Conservation (phyloP, 306 rosid genomes). For the Pterocarpus macrocarpus region DNA sequence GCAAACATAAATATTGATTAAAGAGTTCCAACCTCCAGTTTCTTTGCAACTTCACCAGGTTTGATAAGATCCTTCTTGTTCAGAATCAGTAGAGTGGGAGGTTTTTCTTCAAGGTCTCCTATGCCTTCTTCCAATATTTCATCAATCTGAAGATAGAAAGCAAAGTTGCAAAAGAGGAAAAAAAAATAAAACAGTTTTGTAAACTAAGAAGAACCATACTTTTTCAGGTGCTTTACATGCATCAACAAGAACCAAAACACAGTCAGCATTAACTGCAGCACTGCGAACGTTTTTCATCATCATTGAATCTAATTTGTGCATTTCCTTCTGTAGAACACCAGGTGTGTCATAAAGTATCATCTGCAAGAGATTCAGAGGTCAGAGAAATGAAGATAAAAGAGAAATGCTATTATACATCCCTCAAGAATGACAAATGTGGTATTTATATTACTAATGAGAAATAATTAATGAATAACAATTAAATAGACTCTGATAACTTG, state of each 20-base stretch:
- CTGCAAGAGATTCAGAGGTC: slow-evolving; percentile 59
- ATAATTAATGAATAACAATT: slow-evolving; percentile 8
- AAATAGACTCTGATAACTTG: not conserved
- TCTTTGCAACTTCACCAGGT: slow-evolving; percentile 98
- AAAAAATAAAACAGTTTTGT: slow-evolving; percentile 16
- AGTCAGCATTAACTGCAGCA: slow-evolving; percentile 87
- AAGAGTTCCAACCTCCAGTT: slow-evolving; percentile 77
- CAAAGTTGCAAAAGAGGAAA: slow-evolving; percentile 42
- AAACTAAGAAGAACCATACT: slow-evolving; percentile 66
- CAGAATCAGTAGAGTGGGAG: slow-evolving; percentile 79
- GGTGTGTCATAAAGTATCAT: slow-evolving; percentile 96
- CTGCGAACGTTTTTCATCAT: slow-evolving; percentile 98
- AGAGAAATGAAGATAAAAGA: slow-evolving; percentile 33
- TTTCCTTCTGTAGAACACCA: slow-evolving; percentile 90
- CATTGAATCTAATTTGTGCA: slow-evolving; percentile 94
- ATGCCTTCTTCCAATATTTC: slow-evolving; percentile 85
- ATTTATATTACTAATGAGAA: slow-evolving; percentile 6
- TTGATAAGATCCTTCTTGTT: slow-evolving; percentile 95
- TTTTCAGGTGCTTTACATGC: slow-evolving; percentile 94
- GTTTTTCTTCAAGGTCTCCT: slow-evolving; percentile 66
- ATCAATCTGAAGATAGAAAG: slow-evolving; percentile 75
- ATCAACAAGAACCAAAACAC: slow-evolving; percentile 96
- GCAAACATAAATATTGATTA: slow-evolving; percentile 51
- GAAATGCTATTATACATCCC: slow-evolving; percentile 18
- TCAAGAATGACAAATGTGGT: slow-evolving; percentile 1